These are phyloP conservation scores for Amanita thiersii DNA, from an alignment of 768 basidiomycete species.

Conservation along the genomic window DNA sequence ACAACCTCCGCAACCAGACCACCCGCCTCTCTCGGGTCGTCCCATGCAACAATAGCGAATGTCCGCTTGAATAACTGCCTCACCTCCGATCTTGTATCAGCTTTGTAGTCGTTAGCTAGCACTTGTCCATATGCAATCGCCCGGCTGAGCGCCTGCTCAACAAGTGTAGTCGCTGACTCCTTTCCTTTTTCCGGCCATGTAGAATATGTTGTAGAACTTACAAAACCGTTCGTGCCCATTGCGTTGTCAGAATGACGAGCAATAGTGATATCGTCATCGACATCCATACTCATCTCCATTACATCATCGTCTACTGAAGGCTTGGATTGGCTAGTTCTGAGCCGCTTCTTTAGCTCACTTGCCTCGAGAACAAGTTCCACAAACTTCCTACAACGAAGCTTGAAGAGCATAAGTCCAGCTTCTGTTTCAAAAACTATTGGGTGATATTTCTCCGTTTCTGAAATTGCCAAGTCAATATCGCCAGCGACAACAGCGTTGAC, in stretches of 20 bases:
- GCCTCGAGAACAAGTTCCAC: constrained; percentile 75
- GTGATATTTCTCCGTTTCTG: constrained; percentile 45
- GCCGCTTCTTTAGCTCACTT: constrained; percentile 57
- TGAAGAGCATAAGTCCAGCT: constrained; percentile 67
- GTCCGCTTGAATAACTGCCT: constrained; percentile 63
- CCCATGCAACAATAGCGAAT: constrained; percentile 74
- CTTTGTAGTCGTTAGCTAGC: constrained; percentile 60
- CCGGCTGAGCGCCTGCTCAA: constrained; percentile 51
- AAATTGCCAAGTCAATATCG: constrained; percentile 62
- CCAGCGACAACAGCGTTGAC: constrained; percentile 62
- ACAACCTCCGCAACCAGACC: constrained; percentile 62
- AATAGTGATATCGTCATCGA: constrained; percentile 30
- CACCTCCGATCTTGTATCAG: constrained; percentile 54
- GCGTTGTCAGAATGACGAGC: constrained; percentile 12
- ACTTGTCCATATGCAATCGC: constrained; percentile 72
- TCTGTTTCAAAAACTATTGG: constrained; percentile 61
- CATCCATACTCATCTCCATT: constrained; percentile 19
- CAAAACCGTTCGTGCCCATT: constrained; percentile 17
- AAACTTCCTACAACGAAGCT: constrained; percentile 77
- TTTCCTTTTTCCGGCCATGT: constrained; percentile 8
- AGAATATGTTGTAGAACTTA: not conserved
- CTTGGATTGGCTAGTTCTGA: constrained; percentile 31
- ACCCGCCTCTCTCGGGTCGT: constrained; percentile 61
- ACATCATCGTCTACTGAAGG: constrained; percentile 17
- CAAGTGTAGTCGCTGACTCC: constrained; percentile 23